A percentile compares a stretch with the other conserved stretches of the same genome.
Conservation (phyloP, 495 filamentous ascomycete species). For the Achaetomiella virescens region DNA sequence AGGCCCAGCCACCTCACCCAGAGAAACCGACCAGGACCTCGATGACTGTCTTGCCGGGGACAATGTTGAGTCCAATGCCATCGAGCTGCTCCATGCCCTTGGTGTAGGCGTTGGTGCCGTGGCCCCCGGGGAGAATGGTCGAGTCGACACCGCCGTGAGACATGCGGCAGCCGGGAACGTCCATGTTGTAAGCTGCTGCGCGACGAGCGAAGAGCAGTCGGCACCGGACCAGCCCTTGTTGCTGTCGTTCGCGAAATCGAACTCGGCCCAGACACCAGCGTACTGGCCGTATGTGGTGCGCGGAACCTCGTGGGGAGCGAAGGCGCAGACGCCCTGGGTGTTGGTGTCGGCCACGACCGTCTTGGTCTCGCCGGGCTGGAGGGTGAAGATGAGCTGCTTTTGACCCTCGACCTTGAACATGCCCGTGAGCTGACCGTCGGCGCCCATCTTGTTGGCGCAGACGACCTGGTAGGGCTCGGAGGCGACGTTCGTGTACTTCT, state of each 20-base stretch:
- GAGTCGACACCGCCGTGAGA: constrained; percentile 29
- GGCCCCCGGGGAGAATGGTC: constrained; percentile 27
- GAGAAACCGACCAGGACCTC: constrained; percentile 24
- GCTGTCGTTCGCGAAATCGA: constrained; percentile 29
- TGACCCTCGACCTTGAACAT: constrained; percentile 24
- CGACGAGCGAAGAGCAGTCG: constrained; percentile 34
- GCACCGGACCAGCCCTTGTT: constrained; percentile 35
- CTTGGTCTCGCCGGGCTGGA: constrained; percentile 32
- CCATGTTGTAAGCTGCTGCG: constrained; percentile 25
- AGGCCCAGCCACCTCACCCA: background rate
- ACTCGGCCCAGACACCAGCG: constrained; percentile 34
- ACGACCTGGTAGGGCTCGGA: constrained; percentile 21
- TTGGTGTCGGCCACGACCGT: constrained; percentile 27
- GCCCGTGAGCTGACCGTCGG: constrained; percentile 25
- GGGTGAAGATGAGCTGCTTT: constrained; percentile 26
- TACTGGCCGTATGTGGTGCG: constrained; percentile 23
- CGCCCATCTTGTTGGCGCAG: constrained; percentile 38
- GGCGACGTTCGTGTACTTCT: constrained; percentile 32
- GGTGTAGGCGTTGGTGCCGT: constrained; percentile 32
- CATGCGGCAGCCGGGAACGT: constrained; percentile 32
- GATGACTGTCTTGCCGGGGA: constrained; percentile 13
- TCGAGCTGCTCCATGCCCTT: constrained; percentile 31
- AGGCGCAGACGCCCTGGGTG: constrained; percentile 33
- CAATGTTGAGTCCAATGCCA: constrained; percentile 33
- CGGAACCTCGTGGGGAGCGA: constrained; percentile 19